Base-by-base conservation (phyloP, 192 early-diverging fungal genomes). In the Coemansia sp. region DNA sequence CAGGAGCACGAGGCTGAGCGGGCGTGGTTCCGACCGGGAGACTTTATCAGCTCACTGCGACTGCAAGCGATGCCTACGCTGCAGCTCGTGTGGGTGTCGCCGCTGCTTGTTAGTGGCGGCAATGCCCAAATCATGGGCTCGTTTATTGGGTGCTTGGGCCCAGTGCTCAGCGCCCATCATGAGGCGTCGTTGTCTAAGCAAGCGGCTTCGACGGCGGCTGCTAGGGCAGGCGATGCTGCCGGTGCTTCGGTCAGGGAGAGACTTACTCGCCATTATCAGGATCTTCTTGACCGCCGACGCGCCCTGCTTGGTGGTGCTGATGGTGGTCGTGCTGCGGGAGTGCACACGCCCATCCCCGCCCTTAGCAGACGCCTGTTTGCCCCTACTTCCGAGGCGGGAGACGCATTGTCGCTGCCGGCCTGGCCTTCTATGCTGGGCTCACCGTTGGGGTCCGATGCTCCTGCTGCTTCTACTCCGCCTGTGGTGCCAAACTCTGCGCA, bases 131-230 rank as follows among this genome's bases (percentile, higher is more conserved):
- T 92, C 24, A 76, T 92, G 55, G 87, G 86, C 65, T 74, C 84
- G 31, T 74, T 94, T 46, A 75, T 94, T 15, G 86, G 80, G 18
- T 87, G 88, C 31, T 66, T 94, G 8, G 86, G 84, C 2, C 88
- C 92, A 18, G 81, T 96, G 22, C 64, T 96, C 41, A 92, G 89
- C 67, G 91, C 85, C 1, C 90, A 92, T 42, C 93, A 92, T 1
- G 95, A 97, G 61, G 20, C 68, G 13, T 59, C 63, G 41, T 63
- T 71, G 16, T 34, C 57, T 18, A 60, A 33, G 31, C 57, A 60
- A 0, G 29, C 61, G 40, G 44, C 64, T 22, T 31, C 57, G 29
- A 18, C 15, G 13, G 31, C 24, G 7, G 57, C 40, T 9, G 5
- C 61, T 12, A n/a, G 36, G 7, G 40, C 6, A 11, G 38, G 18